phyloP scores from a whole-genome alignment of 805 yeast species.

The Debaryomyces castellii region DNA sequence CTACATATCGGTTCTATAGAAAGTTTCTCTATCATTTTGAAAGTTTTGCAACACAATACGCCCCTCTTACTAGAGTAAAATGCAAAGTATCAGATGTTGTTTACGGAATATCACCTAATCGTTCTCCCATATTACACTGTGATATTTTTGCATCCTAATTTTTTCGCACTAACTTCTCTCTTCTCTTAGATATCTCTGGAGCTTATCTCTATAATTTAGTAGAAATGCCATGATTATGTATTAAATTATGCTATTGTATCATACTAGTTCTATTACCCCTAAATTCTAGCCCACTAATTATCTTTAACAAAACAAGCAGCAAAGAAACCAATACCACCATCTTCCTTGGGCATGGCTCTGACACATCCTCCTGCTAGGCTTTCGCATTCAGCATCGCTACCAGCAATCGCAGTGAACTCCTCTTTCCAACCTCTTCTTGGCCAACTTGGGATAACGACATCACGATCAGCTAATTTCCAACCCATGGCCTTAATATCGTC shows the following conservation, averaged over 20 bases:
- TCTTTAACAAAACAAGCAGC: slow-evolving; percentile 85
- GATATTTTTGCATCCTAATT: neutral
- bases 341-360: slow-evolving; percentile 79
- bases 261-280: no score
- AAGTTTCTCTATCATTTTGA: no score
- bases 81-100: no score
- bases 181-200: no score
- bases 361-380: slow-evolving; percentile 80
- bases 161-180: no score
- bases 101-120: no score
- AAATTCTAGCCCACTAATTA: no score
- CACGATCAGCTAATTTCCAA: slow-evolving; percentile 67
- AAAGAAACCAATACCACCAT: slow-evolving; percentile 99
- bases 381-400: slow-evolving; percentile 38
- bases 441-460: slow-evolving; percentile 80
- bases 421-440: slow-evolving; percentile 74
- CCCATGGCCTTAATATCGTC: slow-evolving; percentile 61
- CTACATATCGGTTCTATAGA: no score
- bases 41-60: no score
- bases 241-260: neutral
- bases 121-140: no score
- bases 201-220: no score
- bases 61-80: no score
- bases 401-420: slow-evolving; percentile 57
- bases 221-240: neutral